phyloP scores from a whole-genome alignment of 2,329 filamentous ascomycete genomes.

The Cladosporium halotolerans region DNA sequence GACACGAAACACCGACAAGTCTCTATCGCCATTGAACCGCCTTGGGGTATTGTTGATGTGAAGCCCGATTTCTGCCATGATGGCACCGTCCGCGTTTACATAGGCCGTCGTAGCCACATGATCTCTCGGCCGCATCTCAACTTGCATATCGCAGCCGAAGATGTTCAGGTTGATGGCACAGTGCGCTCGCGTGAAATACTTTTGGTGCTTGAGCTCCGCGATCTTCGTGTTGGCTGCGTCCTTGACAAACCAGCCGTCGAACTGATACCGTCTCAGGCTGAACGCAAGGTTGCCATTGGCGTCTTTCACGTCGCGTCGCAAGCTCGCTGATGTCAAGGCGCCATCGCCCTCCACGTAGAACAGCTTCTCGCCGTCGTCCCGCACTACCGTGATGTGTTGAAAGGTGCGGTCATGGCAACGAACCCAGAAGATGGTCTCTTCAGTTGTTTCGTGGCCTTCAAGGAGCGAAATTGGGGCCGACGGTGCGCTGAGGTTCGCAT shows the following conservation, averaged over 20 bases:
- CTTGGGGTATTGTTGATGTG: background rate
- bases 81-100: background rate
- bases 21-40: background rate
- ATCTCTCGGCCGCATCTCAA: background rate
- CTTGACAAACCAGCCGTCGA: background rate
- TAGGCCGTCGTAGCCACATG: background rate
- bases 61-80: background rate
- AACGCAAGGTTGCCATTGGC: background rate
- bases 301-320: background rate
- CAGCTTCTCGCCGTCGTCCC: background rate
- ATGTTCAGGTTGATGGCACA: background rate
- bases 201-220: background rate
- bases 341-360: background rate
- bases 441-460: background rate
- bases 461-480: background rate
- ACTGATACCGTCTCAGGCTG: background rate
- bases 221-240: background rate
- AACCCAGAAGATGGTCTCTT: background rate
- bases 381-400: background rate
- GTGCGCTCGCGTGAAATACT: background rate
- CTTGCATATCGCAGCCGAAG: background rate
- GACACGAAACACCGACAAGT: background rate
- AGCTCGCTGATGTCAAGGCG: background rate
- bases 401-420: background rate
- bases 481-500: background rate